Conservation (phyloP, 2,329 filamentous ascomycete species). For the Microdochium nivale region DNA sequence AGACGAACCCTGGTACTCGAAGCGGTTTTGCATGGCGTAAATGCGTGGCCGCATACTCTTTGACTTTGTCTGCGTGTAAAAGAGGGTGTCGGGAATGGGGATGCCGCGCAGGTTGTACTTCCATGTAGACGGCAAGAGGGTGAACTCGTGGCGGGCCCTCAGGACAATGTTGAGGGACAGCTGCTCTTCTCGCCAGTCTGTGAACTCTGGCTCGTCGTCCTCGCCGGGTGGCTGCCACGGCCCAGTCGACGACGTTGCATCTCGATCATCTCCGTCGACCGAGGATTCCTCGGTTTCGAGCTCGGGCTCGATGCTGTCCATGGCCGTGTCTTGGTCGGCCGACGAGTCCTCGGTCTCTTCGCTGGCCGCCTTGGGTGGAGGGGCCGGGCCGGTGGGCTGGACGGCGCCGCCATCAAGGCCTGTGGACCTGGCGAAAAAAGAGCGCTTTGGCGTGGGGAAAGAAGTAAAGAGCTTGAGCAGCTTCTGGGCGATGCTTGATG, state of each 20-base stretch:
- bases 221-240: constrained; percentile 1
- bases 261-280: neutral
- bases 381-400: neutral
- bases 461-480: neutral
- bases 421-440: neutral
- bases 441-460: neutral
- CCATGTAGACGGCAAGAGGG: constrained; percentile 21
- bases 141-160: constrained; percentile 17
- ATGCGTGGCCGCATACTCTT: constrained; percentile 17
- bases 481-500: neutral
- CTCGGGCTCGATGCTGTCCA: neutral
- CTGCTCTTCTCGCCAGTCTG: constrained; percentile 17
- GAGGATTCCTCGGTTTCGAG: neutral
- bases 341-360: neutral
- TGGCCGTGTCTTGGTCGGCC: neutral
- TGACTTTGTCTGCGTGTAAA: constrained; percentile 15
- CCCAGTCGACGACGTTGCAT: neutral
- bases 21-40: constrained; percentile 14
- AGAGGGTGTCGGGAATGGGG: constrained; percentile 19
- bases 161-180: constrained; percentile 17
- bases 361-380: neutral
- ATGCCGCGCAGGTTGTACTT: constrained; percentile 19
- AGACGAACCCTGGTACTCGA: constrained; percentile 20
- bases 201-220: constrained; percentile 7
- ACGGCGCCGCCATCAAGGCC: neutral